Conservation (phyloP, 495 filamentous ascomycete species). For the Hyaloscypha finlandica region DNA sequence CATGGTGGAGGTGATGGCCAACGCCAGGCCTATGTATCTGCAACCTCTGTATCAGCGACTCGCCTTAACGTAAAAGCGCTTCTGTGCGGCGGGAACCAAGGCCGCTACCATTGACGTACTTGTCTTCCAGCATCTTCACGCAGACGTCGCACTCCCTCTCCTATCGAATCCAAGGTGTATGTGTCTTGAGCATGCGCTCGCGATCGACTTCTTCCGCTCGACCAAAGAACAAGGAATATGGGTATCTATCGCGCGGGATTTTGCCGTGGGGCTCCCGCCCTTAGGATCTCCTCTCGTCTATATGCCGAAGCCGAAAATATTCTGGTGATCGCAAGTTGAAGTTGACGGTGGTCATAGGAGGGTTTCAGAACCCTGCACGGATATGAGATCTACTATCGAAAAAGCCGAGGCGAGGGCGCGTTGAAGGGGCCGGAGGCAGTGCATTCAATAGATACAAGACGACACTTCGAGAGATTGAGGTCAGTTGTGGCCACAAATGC, state of each 20-base stretch:
- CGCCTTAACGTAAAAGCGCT: not conserved
- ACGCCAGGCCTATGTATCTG: conserved; percentile 42
- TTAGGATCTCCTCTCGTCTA: conserved; percentile 10
- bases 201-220: not conserved
- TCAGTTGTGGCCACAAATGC: conserved; percentile 17
- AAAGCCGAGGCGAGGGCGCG: conserved; percentile 22
- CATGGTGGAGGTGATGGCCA: conserved; percentile 90
- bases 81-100: conserved; percentile 2
- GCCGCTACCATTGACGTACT: conserved; percentile 58
- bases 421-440: not conserved
- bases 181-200: conserved; percentile 27
- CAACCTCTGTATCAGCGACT: conserved; percentile 14
- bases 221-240: not conserved
- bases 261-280: conserved; percentile 18
- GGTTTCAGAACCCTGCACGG: conserved; percentile 28
- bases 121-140: conserved; percentile 78
- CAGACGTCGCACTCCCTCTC: conserved; percentile 19
- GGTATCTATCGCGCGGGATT: not conserved
- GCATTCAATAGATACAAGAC: not conserved
- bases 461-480: not conserved
- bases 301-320: conserved; percentile 10
- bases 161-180: conserved; percentile 38
- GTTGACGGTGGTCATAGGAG: conserved; percentile 1
- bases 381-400: conserved; percentile 21
- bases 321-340: conserved; percentile 22